Evolutionary conservation across 768 basidiomycete genomes (phyloP).

Genomic region (Agaricus subrufescens): DNA sequence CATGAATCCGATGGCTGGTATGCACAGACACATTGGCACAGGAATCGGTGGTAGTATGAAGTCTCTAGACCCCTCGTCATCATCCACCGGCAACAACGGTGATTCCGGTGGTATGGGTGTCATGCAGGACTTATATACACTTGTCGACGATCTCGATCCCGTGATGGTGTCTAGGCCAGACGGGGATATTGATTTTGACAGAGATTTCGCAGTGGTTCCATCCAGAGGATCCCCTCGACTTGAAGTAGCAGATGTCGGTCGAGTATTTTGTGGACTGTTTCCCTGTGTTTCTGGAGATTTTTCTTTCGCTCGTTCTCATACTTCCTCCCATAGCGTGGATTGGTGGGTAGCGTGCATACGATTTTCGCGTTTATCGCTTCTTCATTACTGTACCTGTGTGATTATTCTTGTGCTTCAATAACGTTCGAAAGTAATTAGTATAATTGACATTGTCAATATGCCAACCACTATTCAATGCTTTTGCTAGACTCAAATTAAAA

Average conservation of each 20-base stretch:
- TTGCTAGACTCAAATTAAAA: slow-evolving; percentile 39
- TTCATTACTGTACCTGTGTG: slow-evolving; percentile 9
- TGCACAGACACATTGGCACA: slow-evolving; percentile 7
- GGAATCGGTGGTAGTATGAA: slow-evolving; percentile 9
- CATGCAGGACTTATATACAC: slow-evolving; percentile 9
- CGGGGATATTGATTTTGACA: slow-evolving; percentile 56
- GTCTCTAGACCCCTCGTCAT: slow-evolving; percentile 1
- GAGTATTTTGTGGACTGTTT: not conserved
- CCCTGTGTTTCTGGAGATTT: not conserved
- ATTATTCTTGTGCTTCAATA: not conserved
- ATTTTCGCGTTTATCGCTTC: slow-evolving; percentile 1
- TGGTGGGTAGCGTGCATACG: slow-evolving; percentile 5
- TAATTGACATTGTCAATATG: not conserved
- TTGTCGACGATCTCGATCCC: slow-evolving; percentile 25
- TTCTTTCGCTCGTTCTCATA: not conserved
- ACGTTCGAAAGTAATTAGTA: not conserved
- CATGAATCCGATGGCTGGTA: slow-evolving; percentile 11
- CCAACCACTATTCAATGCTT: slow-evolving; percentile 51
- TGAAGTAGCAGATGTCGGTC: slow-evolving; percentile 20
- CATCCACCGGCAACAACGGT: not conserved
- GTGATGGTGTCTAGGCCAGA: slow-evolving; percentile 29
- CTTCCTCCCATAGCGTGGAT: slow-evolving; percentile 9
- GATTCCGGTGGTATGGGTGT: slow-evolving; percentile 3
- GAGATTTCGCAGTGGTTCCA: slow-evolving; percentile 74
- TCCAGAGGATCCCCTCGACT: slow-evolving; percentile 41